A percentile compares a stretch with the other conserved stretches of the same genome.
These are phyloP conservation scores for Pezicula carpinea DNA, from an alignment of 2,329 filamentous ascomycete species.

Conservation along the genomic window DNA sequence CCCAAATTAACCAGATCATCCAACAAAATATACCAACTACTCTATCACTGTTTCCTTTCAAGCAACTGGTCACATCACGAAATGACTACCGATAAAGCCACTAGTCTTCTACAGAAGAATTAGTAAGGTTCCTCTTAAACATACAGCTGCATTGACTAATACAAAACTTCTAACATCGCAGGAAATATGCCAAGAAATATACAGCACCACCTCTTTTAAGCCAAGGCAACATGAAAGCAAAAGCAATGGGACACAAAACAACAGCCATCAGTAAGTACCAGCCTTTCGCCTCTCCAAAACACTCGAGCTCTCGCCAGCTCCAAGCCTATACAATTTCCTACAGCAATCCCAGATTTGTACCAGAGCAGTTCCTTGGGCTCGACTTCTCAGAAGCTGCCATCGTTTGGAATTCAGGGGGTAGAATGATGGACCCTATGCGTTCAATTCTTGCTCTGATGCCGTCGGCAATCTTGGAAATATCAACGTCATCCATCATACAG, in stretches of 20 bases:
- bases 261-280: not conserved
- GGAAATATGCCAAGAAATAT: too few relatives aligned
- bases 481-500: not conserved
- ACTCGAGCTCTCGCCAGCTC: not conserved
- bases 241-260: not conserved
- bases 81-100: too few relatives aligned
- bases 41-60: too few relatives aligned
- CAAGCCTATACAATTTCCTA: not conserved
- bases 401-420: not conserved
- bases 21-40: too few relatives aligned
- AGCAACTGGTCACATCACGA: too few relatives aligned
- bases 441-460: constrained; percentile 61
- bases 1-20: too few relatives aligned
- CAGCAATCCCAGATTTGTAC: not conserved
- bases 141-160: too few relatives aligned
- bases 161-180: too few relatives aligned
- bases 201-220: not conserved
- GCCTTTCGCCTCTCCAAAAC: not conserved
- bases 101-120: too few relatives aligned
- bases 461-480: constrained; percentile 79
- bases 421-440: not conserved
- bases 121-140: too few relatives aligned
- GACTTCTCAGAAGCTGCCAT: not conserved
- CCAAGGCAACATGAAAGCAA: not conserved
- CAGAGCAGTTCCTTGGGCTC: not conserved